Evolutionary conservation across 805 yeast genomes (phyloP).

Genomic region (Metschnikowia cubensis): DNA sequence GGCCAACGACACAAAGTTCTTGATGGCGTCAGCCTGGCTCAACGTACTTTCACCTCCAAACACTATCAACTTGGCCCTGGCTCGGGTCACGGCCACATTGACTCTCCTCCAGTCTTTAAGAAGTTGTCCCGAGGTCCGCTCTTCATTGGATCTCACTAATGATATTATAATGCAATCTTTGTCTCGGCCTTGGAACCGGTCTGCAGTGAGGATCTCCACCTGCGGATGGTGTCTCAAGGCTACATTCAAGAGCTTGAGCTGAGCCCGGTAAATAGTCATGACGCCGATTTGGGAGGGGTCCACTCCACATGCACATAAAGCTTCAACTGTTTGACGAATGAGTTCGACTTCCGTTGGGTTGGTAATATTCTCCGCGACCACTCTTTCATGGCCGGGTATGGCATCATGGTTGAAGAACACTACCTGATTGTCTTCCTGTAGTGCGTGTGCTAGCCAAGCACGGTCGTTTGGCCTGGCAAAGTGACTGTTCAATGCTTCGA

Average conservation of each 20-base stretch:
- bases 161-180: slow-evolving; percentile 89
- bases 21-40: slow-evolving; percentile 46
- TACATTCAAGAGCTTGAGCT: slow-evolving; percentile 36
- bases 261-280: slow-evolving; percentile 86
- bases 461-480: not conserved
- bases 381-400: slow-evolving; percentile 54
- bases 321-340: slow-evolving; percentile 57
- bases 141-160: slow-evolving; percentile 74
- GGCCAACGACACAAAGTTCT: slow-evolving; percentile 57
- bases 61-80: slow-evolving; percentile 76
- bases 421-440: slow-evolving; percentile 58
- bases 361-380: slow-evolving; percentile 62
- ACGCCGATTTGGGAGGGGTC: slow-evolving; percentile 64
- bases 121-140: slow-evolving; percentile 66
- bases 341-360: slow-evolving; percentile 71
- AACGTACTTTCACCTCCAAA: slow-evolving; percentile 75
- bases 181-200: slow-evolving; percentile 93
- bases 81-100: slow-evolving; percentile 92
- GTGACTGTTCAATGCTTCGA: slow-evolving; percentile 21
- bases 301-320: slow-evolving; percentile 59
- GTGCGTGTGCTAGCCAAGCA: slow-evolving; percentile 55
- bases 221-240: slow-evolving; percentile 28
- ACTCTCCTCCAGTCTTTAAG: slow-evolving; percentile 86
- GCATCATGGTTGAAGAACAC: slow-evolving; percentile 77
- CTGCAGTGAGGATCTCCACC: slow-evolving; percentile 87